A percentile compares a stretch with the other conserved stretches of the same genome.
phyloP scores from a whole-genome alignment of 2,329 filamentous ascomycete species.

The Nannizzia gypsea region DNA sequence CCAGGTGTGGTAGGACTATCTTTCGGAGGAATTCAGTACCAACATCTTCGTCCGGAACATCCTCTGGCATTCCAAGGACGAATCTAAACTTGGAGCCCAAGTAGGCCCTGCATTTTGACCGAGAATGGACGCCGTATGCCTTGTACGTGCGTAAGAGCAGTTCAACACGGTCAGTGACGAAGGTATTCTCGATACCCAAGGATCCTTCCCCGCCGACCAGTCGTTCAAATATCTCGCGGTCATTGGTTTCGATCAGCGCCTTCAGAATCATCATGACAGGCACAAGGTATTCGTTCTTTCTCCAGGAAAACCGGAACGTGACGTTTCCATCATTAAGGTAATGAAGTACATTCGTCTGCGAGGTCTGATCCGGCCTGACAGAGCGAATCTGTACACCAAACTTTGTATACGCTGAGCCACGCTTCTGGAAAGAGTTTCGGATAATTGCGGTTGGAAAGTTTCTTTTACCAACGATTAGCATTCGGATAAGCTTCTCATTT shows the following conservation, averaged over 20 bases:
- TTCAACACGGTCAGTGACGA: slow-evolving; percentile 89
- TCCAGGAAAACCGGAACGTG: slow-evolving; percentile 94
- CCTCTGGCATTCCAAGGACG: slow-evolving; percentile 71
- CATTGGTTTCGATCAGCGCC: slow-evolving; percentile 88
- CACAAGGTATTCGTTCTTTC: slow-evolving; percentile 93
- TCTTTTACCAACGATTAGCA: slow-evolving; percentile 77
- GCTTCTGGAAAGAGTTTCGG: slow-evolving; percentile 76
- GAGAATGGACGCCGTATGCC: slow-evolving; percentile 70
- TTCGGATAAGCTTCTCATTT: slow-evolving; percentile 89
- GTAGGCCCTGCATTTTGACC: slow-evolving; percentile 69
- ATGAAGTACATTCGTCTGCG: slow-evolving; percentile 92
- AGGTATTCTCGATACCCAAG: slow-evolving; percentile 73
- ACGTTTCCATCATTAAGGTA: slow-evolving; percentile 93
- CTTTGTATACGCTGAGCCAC: slow-evolving; percentile 76
- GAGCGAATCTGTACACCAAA: slow-evolving; percentile 85
- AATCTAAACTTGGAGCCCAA: slow-evolving; percentile 84
- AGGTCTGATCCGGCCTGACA: slow-evolving; percentile 92
- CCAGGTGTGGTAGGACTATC: slow-evolving; percentile 84
- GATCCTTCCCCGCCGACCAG: slow-evolving; percentile 67
- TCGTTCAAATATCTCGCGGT: slow-evolving; percentile 91
- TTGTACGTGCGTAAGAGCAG: slow-evolving; percentile 88
- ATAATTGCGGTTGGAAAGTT: slow-evolving; percentile 95
- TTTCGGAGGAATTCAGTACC: slow-evolving; percentile 83
- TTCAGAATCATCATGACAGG: slow-evolving; percentile 96
- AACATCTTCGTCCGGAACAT: slow-evolving; percentile 75